These are phyloP conservation scores for Calophaca sinica DNA, from an alignment of 306 rosid genomes.

Conservation along the genomic window DNA sequence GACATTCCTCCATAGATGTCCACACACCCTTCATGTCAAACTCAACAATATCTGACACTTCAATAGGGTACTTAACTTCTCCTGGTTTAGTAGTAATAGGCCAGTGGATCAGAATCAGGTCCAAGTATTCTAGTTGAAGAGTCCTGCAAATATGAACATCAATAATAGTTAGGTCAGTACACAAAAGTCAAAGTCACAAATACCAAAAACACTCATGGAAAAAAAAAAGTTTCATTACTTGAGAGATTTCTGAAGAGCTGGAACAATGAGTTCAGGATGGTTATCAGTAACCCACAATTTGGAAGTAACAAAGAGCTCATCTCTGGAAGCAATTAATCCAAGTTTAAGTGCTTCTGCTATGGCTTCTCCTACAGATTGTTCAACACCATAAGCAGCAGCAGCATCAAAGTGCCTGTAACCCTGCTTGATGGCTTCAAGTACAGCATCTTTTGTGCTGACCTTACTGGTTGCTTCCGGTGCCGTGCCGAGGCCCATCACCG, in stretches of 20 bases:
- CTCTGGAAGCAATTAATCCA: conserved; percentile 49
- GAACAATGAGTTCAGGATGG: conserved; percentile 49
- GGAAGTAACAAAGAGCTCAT: conserved; percentile 56
- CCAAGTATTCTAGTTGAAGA: conserved; percentile 52
- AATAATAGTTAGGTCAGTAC: background rate
- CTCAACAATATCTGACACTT: conserved; percentile 45
- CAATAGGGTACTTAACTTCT: conserved; percentile 56
- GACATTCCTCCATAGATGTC: conserved; percentile 78
- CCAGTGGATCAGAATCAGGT: conserved; percentile 56
- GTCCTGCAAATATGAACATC: conserved; percentile 43
- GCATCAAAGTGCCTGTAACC: conserved; percentile 67
- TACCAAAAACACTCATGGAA: no score
- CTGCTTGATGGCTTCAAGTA: conserved; percentile 55
- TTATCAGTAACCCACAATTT: conserved; percentile 61
- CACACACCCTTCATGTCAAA: conserved; percentile 76
- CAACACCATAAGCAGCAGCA: conserved; percentile 60
- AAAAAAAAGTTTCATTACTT: conserved; percentile 1
- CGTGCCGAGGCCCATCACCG: conserved; percentile 50
- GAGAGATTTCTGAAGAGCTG: conserved; percentile 51
- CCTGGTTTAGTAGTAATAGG: conserved; percentile 54
- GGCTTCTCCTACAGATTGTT: conserved; percentile 53
- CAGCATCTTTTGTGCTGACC: conserved; percentile 51
- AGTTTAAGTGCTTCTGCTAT: conserved; percentile 51
- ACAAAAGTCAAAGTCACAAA: no score
- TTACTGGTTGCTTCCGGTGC: conserved; percentile 47